These are phyloP conservation scores for Raddia guianensis DNA, from an alignment of 176 grass and related monocot species.

Conservation along the genomic window DNA sequence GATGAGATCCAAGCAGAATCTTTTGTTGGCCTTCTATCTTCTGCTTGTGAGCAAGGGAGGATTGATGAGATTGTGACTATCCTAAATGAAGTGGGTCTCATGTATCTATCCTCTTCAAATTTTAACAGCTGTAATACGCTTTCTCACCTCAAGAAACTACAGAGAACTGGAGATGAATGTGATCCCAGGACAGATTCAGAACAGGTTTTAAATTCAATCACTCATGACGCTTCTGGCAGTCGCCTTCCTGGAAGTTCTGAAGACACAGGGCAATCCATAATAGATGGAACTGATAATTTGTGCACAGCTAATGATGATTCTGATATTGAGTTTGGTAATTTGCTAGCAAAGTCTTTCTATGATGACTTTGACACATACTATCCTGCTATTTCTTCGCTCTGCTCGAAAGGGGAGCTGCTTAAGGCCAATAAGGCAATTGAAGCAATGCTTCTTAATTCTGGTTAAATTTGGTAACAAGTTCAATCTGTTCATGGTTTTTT, in stretches of 20 bases:
- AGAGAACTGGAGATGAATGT: slow-evolving; percentile 45
- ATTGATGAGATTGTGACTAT: slow-evolving; percentile 72
- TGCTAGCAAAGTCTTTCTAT: slow-evolving; percentile 53
- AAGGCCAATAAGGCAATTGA: slow-evolving; percentile 70
- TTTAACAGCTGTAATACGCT: slow-evolving; percentile 34
- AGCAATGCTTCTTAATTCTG: slow-evolving; percentile 78
- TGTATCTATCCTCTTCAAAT: slow-evolving; percentile 53
- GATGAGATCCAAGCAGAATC: slow-evolving; percentile 60
- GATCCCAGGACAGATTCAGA: slow-evolving; percentile 31
- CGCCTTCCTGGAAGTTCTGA: slow-evolving; percentile 1
- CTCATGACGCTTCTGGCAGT: slow-evolving; percentile 39
- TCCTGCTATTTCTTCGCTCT: slow-evolving; percentile 65
- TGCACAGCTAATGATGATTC: slow-evolving; percentile 22
- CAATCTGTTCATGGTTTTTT: slow-evolving; percentile 28
- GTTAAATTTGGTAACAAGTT: slow-evolving; percentile 39
- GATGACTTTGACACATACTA: slow-evolving; percentile 87
- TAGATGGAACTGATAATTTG: slow-evolving; percentile 48
- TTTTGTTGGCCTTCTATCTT: slow-evolving; percentile 64
- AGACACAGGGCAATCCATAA: slow-evolving; percentile 26
- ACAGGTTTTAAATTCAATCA: slow-evolving; percentile 23
- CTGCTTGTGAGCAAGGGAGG: slow-evolving; percentile 81
- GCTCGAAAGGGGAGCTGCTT: slow-evolving; percentile 67
- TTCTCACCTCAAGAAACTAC: slow-evolving; percentile 46
- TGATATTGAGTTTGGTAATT: slow-evolving; percentile 51
- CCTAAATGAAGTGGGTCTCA: slow-evolving; percentile 69